Evolutionary conservation across 2,329 filamentous ascomycete species (phyloP), one percentile per base, ranked within the genome.

Genomic region (Trichoderma aggressivum): DNA sequence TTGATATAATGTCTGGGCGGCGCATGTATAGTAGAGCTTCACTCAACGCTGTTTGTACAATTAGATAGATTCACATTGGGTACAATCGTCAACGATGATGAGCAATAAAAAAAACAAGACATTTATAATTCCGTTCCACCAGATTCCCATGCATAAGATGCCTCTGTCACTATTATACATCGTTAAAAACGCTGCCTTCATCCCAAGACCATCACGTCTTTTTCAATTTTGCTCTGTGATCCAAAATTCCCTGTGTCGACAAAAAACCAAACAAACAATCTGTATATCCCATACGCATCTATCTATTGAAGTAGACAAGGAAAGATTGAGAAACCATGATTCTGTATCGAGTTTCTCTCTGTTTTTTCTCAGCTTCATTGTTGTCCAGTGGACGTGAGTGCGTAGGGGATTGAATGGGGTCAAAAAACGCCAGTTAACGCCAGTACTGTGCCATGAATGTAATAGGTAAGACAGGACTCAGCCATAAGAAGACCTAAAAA

Each of bases 121-220:
- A 58, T 53, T 60, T 60, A 66, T 61, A 24, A 65, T 66, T 66
- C 56, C 50, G 39, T 34, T 61, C 70, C 55, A 53, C 55, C 53
- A 47, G 21, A n/a, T 50, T 34, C 36, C 55, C 21, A 34, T 60
- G 55, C 47, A 62, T 43, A 64, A 34, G 66, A 32, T 43, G 28
- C 28, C 24, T 47, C 39, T 61, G 56, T 61, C 62, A 43, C 69
- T 71, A 71, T 71, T 71, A 71, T 71, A 71, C 69, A 71, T 65
- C 28, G 36, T 28, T 43, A n/a, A 34, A 53, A 68, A 69, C 21
- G 39, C 56, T 24, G 58, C 26, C 32, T 36, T 50, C 53, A 59
- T 62, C 43, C 60, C n/a, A 50, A 58, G 53, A 50, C 43, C 10
- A n/a, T 39, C 26, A 21, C 7, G 10, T 26, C 32, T 55, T 36